These are phyloP conservation scores for Lachnellula suecica DNA, from an alignment of 2,329 filamentous ascomycete genomes.

Conservation along the genomic window DNA sequence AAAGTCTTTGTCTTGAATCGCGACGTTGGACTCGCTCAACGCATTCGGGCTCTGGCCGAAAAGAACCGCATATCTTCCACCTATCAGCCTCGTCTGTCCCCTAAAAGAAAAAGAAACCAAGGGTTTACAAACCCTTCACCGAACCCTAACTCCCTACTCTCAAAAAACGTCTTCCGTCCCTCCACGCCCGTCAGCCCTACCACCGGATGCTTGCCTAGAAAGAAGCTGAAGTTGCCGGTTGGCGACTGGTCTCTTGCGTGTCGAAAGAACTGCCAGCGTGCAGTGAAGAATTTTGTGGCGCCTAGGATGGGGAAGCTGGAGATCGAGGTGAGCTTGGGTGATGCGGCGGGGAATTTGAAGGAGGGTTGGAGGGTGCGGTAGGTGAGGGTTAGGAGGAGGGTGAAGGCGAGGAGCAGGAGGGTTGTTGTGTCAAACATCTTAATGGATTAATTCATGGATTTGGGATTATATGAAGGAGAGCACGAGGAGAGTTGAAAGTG, in stretches of 20 bases:
- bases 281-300: constrained; percentile 44
- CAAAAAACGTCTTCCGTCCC: constrained; percentile 44
- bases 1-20: neutral
- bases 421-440: neutral
- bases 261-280: constrained; percentile 43
- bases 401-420: neutral
- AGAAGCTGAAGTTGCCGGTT: constrained; percentile 48
- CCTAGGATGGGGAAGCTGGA: constrained; percentile 42
- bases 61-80: constrained; percentile 11
- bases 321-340: constrained; percentile 25
- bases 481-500: neutral
- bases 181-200: constrained; percentile 44
- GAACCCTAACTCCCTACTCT: constrained; percentile 44
- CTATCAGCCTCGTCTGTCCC: too few species aligned
- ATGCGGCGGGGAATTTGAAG: constrained; percentile 11
- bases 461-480: neutral
- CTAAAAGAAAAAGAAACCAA: constrained; percentile 8
- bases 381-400: neutral
- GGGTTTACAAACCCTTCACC: constrained; percentile 37
- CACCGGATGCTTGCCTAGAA: constrained; percentile 44
- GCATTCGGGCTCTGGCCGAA: constrained; percentile 5
- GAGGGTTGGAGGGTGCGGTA: neutral
- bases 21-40: neutral
- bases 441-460: neutral
- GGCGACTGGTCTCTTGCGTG: constrained; percentile 31